Conservation (phyloP, 129 eudicot genomes). For the Lactuca sativa region DNA sequence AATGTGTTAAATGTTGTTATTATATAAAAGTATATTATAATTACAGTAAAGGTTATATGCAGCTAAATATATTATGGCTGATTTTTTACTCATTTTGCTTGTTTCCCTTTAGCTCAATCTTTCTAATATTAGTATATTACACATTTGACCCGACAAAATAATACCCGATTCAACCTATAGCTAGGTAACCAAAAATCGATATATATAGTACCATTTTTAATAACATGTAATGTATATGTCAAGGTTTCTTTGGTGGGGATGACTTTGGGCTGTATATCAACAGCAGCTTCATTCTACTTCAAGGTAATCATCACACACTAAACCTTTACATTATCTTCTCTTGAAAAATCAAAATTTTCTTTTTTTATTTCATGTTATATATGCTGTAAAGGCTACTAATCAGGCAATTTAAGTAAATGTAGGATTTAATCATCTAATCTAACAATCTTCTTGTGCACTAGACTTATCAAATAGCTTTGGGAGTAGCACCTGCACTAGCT, state of each 20-base stretch:
- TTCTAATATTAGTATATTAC: too few relatives aligned
- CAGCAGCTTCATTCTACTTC: conserved; percentile 67
- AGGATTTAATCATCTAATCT: neutral
- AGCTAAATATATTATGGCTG: too few relatives aligned
- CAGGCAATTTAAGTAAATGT: neutral
- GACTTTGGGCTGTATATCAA: conserved; percentile 57
- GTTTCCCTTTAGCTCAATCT: too few relatives aligned
- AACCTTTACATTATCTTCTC: neutral
- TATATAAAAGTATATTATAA: too few relatives aligned
- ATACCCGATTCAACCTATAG: too few relatives aligned
- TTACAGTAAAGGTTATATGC: too few relatives aligned
- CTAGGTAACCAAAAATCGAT: neutral
- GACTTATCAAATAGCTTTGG: conserved; percentile 52
- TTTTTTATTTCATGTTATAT: neutral
- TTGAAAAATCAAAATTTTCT: neutral
- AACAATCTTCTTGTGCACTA: conserved; percentile 25
- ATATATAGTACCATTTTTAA: neutral
- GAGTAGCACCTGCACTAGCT: conserved; percentile 72
- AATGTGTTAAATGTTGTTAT: neutral
- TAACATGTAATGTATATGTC: conserved; percentile 9
- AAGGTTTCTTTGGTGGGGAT: conserved; percentile 75
- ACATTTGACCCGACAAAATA: too few relatives aligned
- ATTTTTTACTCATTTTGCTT: too few relatives aligned
- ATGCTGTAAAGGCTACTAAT: neutral
- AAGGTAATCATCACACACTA: conserved; percentile 46